Conservation (phyloP, 352 stramenopile genomes). For the Stramenopiles sp. region DNA sequence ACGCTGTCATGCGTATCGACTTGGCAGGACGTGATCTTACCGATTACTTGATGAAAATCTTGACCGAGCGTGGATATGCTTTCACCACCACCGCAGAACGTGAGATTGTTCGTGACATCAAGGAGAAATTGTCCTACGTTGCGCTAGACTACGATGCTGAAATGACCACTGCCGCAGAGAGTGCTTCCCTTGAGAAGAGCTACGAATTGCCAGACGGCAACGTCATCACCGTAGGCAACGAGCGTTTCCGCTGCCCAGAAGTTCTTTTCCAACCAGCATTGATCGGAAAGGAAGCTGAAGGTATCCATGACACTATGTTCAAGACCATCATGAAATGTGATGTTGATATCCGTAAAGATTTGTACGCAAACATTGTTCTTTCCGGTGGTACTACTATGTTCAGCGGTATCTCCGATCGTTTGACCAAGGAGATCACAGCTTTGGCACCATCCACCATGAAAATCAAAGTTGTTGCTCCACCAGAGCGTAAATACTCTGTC, state of each 20-base stretch:
- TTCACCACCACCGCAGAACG: slow-evolving; percentile 77
- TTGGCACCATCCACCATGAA: slow-evolving; percentile 79
- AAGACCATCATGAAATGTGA: slow-evolving; percentile 64
- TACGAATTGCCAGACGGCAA: slow-evolving; percentile 54
- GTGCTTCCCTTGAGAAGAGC: slow-evolving; percentile 43
- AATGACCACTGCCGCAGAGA: slow-evolving; percentile 61
- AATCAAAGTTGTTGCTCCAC: slow-evolving; percentile 81
- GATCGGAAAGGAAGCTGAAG: slow-evolving; percentile 49
- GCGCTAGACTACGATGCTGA: slow-evolving; percentile 75
- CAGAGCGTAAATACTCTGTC: slow-evolving; percentile 55
- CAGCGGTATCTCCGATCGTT: slow-evolving; percentile 14
- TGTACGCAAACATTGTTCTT: not conserved
- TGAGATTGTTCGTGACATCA: slow-evolving; percentile 86
- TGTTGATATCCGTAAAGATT: not conserved
- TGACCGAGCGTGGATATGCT: slow-evolving; percentile 75
- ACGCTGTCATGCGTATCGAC: slow-evolving; percentile 79
- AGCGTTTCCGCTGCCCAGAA: slow-evolving; percentile 47
- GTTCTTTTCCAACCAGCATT: slow-evolving; percentile 35
- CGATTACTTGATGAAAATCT: slow-evolving; percentile 85
- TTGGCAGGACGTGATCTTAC: slow-evolving; percentile 74
- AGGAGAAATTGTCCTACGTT: slow-evolving; percentile 89
- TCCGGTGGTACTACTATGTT: not conserved
- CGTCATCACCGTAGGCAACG: slow-evolving; percentile 36
- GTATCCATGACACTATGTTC: slow-evolving; percentile 57
- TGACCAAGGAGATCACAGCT: slow-evolving; percentile 72